Evolutionary conservation across 75 land plant genomes (phyloP).

Genomic region (Cryptomeria japonica): DNA sequence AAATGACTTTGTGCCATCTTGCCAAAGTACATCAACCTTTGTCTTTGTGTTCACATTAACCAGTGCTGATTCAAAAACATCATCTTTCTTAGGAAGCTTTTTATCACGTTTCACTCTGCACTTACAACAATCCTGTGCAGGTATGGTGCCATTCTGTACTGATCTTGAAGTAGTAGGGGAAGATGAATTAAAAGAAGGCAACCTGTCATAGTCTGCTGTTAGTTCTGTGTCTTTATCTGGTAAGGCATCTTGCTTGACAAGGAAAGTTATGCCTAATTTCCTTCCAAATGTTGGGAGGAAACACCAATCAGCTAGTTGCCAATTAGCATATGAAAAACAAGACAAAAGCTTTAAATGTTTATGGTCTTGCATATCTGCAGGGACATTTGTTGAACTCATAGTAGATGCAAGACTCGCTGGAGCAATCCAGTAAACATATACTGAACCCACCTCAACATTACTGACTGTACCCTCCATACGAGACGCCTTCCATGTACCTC

Average conservation of each 20-base stretch:
- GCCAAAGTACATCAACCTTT: slow-evolving; percentile 91
- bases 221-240: background rate
- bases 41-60: slow-evolving; percentile 69
- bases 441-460: slow-evolving; percentile 73
- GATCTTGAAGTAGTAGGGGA: background rate
- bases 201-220: background rate
- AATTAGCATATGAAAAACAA: slow-evolving; percentile 80
- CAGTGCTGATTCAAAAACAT: slow-evolving; percentile 66
- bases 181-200: background rate
- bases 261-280: background rate
- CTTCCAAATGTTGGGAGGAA: slow-evolving; percentile 31
- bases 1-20: slow-evolving; percentile 69
- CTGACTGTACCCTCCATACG: slow-evolving; percentile 91
- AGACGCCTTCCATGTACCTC: slow-evolving; percentile 89
- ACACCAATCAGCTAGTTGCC: slow-evolving; percentile 97
- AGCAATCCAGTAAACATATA: slow-evolving; percentile 85
- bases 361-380: slow-evolving; percentile 81
- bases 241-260: background rate
- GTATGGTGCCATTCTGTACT: slow-evolving; percentile 12
- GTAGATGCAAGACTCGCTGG: slow-evolving; percentile 59
- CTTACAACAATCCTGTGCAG: slow-evolving; percentile 33
- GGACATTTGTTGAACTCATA: slow-evolving; percentile 52
- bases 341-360: slow-evolving; percentile 68
- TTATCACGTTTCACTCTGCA: slow-evolving; percentile 60
- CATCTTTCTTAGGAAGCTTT: slow-evolving; percentile 58